Evolutionary conservation across 805 yeast genomes (phyloP).

Genomic region (Yarrowia bubula): DNA sequence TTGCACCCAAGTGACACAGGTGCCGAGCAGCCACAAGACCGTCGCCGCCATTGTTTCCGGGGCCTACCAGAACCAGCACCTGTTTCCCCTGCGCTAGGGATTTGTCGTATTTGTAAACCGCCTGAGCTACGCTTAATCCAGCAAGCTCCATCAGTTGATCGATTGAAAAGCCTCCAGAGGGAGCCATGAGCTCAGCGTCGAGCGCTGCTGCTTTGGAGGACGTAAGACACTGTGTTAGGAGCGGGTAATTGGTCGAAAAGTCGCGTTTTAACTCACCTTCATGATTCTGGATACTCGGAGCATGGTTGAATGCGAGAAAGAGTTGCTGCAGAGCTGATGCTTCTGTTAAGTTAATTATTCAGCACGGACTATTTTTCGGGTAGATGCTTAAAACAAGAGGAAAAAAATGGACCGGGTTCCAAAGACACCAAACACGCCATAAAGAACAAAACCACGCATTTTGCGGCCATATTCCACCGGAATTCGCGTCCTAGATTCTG

Average conservation of each 20-base stretch:
- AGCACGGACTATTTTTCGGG: background rate
- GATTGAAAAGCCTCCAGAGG: slow-evolving; percentile 19
- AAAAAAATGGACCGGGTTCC: background rate
- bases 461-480: background rate
- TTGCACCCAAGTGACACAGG: slow-evolving; percentile 71
- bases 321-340: slow-evolving; percentile 10
- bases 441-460: background rate
- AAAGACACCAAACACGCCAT: background rate
- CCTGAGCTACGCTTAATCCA: slow-evolving; percentile 90
- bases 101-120: slow-evolving; percentile 56
- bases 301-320: slow-evolving; percentile 24
- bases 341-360: background rate
- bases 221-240: slow-evolving; percentile 23
- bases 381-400: background rate
- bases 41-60: slow-evolving; percentile 96
- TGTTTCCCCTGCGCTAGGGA: slow-evolving; percentile 15
- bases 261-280: slow-evolving; percentile 14
- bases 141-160: slow-evolving; percentile 77
- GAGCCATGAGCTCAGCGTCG: slow-evolving; percentile 20
- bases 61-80: slow-evolving; percentile 80
- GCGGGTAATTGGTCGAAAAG: background rate
- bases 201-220: slow-evolving; percentile 22
- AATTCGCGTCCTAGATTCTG: background rate
- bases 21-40: slow-evolving; percentile 96
- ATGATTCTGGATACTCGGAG: slow-evolving; percentile 22